phyloP scores from a whole-genome alignment of 768 basidiomycete genomes.

The Russula emetica region DNA sequence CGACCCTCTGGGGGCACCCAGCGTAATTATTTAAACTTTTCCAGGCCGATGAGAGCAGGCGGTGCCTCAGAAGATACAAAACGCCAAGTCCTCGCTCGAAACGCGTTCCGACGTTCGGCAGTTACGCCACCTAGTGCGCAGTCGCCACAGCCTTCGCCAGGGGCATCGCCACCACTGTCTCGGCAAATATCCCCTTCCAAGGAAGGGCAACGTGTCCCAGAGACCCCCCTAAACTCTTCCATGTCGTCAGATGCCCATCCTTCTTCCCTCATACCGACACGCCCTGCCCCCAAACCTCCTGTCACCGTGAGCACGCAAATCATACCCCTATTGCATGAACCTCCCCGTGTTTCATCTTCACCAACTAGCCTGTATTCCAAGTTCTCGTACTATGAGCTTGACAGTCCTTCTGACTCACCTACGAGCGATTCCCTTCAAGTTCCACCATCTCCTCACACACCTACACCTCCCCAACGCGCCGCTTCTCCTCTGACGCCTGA shows the following conservation, averaged over 20 bases:
- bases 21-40: constrained; percentile 55
- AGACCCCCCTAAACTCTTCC: background rate
- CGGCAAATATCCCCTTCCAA: constrained; percentile 9
- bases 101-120: constrained; percentile 38
- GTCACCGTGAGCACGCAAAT: constrained; percentile 21
- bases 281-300: constrained; percentile 4
- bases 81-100: constrained; percentile 53
- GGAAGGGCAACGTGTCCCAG: constrained; percentile 10
- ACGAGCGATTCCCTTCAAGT: constrained; percentile 23
- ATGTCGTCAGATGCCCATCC: background rate
- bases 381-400: constrained; percentile 34
- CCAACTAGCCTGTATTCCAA: constrained; percentile 32
- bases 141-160: constrained; percentile 10
- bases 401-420: constrained; percentile 25
- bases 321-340: constrained; percentile 11
- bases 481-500: background rate
- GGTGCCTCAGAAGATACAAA: constrained; percentile 41
- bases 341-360: constrained; percentile 21
- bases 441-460: constrained; percentile 20
- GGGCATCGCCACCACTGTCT: constrained; percentile 8
- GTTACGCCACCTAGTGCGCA: constrained; percentile 12
- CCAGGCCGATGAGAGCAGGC: constrained; percentile 52
- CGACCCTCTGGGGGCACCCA: constrained; percentile 39
- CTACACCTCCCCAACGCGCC: constrained; percentile 10
- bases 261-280: constrained; percentile 8